A percentile compares a stretch with the other conserved stretches of the same genome.
phyloP scores from a whole-genome alignment of 2,329 filamentous ascomycete genomes.

The Lecanicillium sp. region DNA sequence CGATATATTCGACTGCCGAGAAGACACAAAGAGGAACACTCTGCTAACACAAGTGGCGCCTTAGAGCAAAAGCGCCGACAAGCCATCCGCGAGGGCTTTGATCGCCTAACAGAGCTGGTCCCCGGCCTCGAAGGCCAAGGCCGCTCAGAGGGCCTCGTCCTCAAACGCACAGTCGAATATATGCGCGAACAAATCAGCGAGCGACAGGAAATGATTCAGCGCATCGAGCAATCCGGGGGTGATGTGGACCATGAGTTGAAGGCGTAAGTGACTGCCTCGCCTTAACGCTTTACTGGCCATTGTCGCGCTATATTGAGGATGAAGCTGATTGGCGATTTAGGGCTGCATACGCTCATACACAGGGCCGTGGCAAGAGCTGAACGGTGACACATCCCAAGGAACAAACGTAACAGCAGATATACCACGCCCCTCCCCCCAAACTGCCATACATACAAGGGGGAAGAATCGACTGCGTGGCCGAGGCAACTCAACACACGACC shows the following conservation, averaged over 20 bases:
- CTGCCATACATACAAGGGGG: too few relatives aligned
- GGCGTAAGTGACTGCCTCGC: conserved; percentile 23
- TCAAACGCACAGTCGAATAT: conserved; percentile 61
- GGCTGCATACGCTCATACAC: conserved; percentile 3
- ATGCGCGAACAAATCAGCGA: conserved; percentile 53
- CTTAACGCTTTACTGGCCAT: background rate
- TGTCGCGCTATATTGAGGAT: too few relatives aligned
- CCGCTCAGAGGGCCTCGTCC: conserved; percentile 76
- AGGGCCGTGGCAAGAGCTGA: conserved; percentile 6
- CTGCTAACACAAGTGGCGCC: background rate
- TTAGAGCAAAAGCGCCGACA: conserved; percentile 37
- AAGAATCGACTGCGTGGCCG: too few relatives aligned
- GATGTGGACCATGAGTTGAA: conserved; percentile 40
- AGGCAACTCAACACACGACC: too few relatives aligned
- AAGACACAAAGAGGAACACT: too few relatives aligned
- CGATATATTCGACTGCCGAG: too few relatives aligned
- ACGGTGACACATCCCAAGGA: background rate
- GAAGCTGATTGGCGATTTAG: background rate
- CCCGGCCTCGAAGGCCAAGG: conserved; percentile 77
- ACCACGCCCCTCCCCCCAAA: too few relatives aligned
- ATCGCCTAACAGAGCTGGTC: conserved; percentile 70
- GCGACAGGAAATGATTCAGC: conserved; percentile 47
- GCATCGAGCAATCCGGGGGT: conserved; percentile 51
- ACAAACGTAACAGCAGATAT: too few relatives aligned
- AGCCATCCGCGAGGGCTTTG: conserved; percentile 77